Percentiles rank a stretch among this genome's conserved stretches.
Evolutionary conservation across 139 green algal species (phyloP).

Genomic region (Astrephomene gubernaculifera): DNA sequence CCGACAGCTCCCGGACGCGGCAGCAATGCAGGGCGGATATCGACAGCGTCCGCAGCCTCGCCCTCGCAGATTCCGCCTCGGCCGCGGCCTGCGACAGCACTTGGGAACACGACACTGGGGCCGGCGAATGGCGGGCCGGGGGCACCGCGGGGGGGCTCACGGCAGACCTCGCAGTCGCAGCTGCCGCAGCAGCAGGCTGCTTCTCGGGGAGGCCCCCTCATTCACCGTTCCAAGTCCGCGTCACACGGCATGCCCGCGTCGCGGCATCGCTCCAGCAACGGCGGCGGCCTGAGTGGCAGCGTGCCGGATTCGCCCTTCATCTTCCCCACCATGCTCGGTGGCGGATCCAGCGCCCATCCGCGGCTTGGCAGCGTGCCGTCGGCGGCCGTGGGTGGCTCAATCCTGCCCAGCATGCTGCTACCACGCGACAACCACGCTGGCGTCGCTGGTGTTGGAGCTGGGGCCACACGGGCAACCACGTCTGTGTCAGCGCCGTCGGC

Average conservation of each 20-base stretch:
- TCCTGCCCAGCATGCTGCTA: slow-evolving; percentile 23
- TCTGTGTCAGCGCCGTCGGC: too few species aligned
- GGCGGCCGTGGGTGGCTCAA: not conserved
- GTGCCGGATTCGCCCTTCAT: not conserved
- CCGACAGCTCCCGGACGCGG: too few species aligned
- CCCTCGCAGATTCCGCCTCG: too few species aligned
- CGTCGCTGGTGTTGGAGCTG: not conserved
- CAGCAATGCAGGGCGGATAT: too few species aligned
- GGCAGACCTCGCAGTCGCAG: not conserved
- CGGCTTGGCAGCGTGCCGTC: too few species aligned
- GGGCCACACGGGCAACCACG: too few species aligned
- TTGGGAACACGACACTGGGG: too few species aligned
- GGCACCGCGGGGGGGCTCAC: not conserved
- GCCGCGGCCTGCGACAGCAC: slow-evolving; percentile 1
- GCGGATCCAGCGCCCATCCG: too few species aligned
- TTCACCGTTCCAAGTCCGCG: slow-evolving; percentile 6
- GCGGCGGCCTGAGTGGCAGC: not conserved
- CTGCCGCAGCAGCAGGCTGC: not conserved
- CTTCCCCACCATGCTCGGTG: too few species aligned
- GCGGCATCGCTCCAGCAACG: not conserved
- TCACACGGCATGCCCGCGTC: not conserved
- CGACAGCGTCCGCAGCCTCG: too few species aligned
- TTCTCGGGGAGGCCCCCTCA: not conserved
- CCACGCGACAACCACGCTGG: not conserved
- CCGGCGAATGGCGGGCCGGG: not conserved